A percentile compares a stretch with the other conserved stretches of the same genome.
Evolutionary conservation across 2,329 filamentous ascomycete species (phyloP).

Genomic region (Fonsecaea monophora): DNA sequence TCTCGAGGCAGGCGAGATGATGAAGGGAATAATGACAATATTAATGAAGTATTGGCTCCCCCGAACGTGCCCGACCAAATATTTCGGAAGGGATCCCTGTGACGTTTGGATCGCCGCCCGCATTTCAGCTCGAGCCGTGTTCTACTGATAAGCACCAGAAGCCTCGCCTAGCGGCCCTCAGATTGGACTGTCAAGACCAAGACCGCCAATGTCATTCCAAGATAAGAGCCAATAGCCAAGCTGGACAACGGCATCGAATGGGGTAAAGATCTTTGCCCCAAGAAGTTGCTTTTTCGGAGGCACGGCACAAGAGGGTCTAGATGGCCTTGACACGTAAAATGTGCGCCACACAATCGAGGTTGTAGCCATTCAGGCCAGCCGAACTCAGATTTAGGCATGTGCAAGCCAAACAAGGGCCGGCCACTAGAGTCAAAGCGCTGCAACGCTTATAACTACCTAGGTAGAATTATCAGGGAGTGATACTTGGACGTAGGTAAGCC

Average conservation of each 20-base stretch:
- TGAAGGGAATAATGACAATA: neutral
- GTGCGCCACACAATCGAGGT: neutral
- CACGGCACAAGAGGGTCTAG: neutral
- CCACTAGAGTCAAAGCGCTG: neutral
- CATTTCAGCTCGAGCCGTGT: neutral
- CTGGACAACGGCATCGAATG: neutral
- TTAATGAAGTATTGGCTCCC: neutral
- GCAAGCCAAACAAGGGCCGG: neutral
- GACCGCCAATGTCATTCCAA: conserved; percentile 1
- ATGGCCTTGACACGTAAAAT: neutral
- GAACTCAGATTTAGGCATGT: neutral
- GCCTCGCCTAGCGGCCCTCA: conserved; percentile 1
- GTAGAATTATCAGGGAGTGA: neutral
- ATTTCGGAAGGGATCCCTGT: neutral
- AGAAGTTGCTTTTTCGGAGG: conserved; percentile 8
- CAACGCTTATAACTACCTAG: neutral
- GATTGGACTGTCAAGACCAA: conserved; percentile 16
- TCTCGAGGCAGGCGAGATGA: conserved; percentile 29
- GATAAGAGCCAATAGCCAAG: conserved; percentile 7
- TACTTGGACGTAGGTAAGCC: neutral
- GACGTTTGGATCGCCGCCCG: conserved; percentile 2
- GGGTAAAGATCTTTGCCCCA: neutral
- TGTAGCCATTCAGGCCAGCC: neutral
- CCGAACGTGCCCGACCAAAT: neutral
- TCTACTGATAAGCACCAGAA: conserved; percentile 21